Percentiles rank a stretch among this genome's conserved stretches.
phyloP scores from a whole-genome alignment of 2,329 filamentous ascomycete species.

The Hypoxylon sp. region DNA sequence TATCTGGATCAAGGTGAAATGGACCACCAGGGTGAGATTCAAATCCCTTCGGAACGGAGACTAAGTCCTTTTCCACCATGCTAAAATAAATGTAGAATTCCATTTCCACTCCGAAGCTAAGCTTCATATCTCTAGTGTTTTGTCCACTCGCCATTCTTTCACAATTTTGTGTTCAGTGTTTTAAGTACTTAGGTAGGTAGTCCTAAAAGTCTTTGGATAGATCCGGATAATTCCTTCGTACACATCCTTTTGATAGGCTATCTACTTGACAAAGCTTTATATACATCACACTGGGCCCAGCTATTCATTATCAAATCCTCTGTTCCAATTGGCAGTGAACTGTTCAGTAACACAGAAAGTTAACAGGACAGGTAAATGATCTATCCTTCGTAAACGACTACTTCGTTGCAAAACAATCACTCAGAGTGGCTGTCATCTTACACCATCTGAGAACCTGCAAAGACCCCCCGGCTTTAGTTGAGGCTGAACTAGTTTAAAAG shows the following conservation, averaged over 20 bases:
- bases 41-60: background rate
- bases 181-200: background rate
- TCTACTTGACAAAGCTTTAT: background rate
- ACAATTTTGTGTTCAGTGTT: background rate
- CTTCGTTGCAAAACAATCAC: background rate
- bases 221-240: background rate
- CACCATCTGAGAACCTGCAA: too few species aligned
- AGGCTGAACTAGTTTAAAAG: too few species aligned
- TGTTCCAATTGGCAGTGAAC: background rate
- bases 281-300: background rate
- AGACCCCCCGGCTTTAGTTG: too few species aligned
- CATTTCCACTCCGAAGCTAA: conserved; percentile 37
- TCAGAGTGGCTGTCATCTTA: too few species aligned
- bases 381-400: background rate
- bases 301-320: background rate
- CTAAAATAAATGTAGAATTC: conserved; percentile 30
- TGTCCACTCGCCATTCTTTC: background rate
- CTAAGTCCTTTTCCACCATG: background rate
- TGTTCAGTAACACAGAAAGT: background rate
- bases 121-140: background rate
- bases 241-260: background rate
- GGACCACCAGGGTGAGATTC: conserved; percentile 11
- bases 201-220: background rate
- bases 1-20: background rate
- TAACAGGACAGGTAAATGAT: background rate